Conservation (phyloP, 1,139 yeast genomes). For the Protomyces pachydermus region DNA sequence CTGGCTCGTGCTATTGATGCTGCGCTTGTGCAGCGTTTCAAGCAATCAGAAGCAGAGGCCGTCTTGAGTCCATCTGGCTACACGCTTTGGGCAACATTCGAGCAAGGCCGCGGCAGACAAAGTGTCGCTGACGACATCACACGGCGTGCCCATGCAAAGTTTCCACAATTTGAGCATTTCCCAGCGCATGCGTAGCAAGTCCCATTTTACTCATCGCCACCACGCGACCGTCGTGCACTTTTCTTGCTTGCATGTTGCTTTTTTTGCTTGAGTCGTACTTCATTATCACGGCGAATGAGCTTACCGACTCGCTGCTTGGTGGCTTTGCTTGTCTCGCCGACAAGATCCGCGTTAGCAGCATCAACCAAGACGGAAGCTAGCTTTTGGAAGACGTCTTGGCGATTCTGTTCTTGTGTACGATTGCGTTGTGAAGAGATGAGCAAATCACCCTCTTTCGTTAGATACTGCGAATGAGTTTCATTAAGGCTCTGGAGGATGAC, state of each 20-base stretch:
- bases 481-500: not conserved
- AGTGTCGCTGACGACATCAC: not conserved
- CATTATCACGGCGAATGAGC: conserved; percentile 9
- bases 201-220: conserved; percentile 3
- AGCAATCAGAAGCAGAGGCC: not conserved
- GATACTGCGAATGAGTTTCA: conserved; percentile 1
- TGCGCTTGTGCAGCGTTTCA: conserved; percentile 1
- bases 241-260: conserved; percentile 15
- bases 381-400: conserved; percentile 12
- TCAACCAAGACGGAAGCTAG: conserved; percentile 11
- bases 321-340: conserved; percentile 12
- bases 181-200: not conserved
- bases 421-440: conserved; percentile 11
- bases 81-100: conserved; percentile 9
- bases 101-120: not conserved
- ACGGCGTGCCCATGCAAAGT: not conserved
- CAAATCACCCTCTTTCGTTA: conserved; percentile 19
- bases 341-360: conserved; percentile 7
- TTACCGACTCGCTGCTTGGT: conserved; percentile 5
- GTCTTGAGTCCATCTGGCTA: not conserved
- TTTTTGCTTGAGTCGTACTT: conserved; percentile 7
- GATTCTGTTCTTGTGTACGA: conserved; percentile 21
- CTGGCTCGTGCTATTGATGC: conserved; percentile 3
- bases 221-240: conserved; percentile 10
- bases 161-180: conserved; percentile 6